Conservation (phyloP, 2,329 filamentous ascomycete species). For the Paecilomyces sp. region DNA sequence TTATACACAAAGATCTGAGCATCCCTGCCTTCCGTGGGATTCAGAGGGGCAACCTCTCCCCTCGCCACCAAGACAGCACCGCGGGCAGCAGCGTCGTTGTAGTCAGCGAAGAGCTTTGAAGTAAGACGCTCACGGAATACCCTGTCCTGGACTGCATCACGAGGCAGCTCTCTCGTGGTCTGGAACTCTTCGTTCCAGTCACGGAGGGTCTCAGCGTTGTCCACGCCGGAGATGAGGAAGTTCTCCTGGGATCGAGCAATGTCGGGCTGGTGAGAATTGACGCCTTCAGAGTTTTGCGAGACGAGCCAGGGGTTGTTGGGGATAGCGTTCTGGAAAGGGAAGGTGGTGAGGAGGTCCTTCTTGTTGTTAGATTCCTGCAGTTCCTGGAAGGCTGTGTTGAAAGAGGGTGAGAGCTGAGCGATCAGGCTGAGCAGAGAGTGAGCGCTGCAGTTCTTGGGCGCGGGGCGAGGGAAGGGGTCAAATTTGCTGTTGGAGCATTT, state of each 20-base stretch:
- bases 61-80: constrained; percentile 87
- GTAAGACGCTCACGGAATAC: constrained; percentile 92
- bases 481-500: constrained; percentile 94
- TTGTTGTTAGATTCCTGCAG: constrained; percentile 79
- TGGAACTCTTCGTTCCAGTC: constrained; percentile 99
- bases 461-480: constrained; percentile 73
- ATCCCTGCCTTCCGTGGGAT: constrained; percentile 85
- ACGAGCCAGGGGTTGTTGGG: constrained; percentile 91
- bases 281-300: constrained; percentile 54
- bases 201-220: constrained; percentile 87
- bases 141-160: constrained; percentile 87
- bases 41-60: constrained; percentile 86
- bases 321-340: constrained; percentile 92
- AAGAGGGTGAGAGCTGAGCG: constrained; percentile 72
- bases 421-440: constrained; percentile 85
- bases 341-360: constrained; percentile 82
- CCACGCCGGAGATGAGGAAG: constrained; percentile 80
- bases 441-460: constrained; percentile 69
- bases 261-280: constrained; percentile 70
- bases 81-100: constrained; percentile 87
- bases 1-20: constrained; percentile 99
- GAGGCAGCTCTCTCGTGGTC: constrained; percentile 87
- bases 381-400: constrained; percentile 65
- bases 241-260: constrained; percentile 87
- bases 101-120: constrained; percentile 95